Percentiles rank a stretch among this genome's conserved stretches.
These are phyloP conservation scores for Monosporozyma servazzii DNA, from an alignment of 805 yeast species.

Conservation along the genomic window DNA sequence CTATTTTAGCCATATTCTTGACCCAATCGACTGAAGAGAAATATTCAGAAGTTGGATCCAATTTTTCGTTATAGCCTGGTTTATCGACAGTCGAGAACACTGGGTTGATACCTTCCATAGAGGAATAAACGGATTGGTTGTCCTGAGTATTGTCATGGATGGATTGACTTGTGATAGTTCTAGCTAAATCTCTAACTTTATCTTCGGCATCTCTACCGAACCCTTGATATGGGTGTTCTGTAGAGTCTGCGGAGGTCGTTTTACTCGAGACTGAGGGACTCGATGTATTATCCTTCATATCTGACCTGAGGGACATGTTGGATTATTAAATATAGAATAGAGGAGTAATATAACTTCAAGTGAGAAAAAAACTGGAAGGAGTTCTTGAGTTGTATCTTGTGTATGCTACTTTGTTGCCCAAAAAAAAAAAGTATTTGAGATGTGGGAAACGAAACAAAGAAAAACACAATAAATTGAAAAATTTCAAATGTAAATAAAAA, in stretches of 20 bases:
- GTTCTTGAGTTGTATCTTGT: not conserved
- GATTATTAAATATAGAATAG: not conserved
- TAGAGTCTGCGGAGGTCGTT: not conserved
- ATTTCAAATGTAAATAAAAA: not conserved
- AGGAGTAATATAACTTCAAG: not conserved
- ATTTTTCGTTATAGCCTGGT: constrained; percentile 30
- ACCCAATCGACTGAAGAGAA: constrained; percentile 61
- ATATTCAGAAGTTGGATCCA: constrained; percentile 52
- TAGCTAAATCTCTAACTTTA: constrained; percentile 35
- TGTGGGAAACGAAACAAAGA: not conserved
- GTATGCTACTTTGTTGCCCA: not conserved
- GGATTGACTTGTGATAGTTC: constrained; percentile 27
- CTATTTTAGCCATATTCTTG: constrained; percentile 48
- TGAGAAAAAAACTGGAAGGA: not conserved
- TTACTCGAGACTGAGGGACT: not conserved
- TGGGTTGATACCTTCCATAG: constrained; percentile 20
- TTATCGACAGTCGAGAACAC: constrained; percentile 14
- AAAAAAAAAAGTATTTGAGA: not conserved
- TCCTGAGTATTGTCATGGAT: not conserved
- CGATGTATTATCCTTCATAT: not conserved
- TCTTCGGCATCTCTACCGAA: constrained; percentile 29
- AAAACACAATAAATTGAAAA: not conserved
- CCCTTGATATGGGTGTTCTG: constrained; percentile 21
- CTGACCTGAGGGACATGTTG: constrained; percentile 1
- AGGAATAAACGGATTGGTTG: constrained; percentile 12